Base-by-base conservation (phyloP, 2,329 filamentous ascomycete species). In the Xylaria sp. region DNA sequence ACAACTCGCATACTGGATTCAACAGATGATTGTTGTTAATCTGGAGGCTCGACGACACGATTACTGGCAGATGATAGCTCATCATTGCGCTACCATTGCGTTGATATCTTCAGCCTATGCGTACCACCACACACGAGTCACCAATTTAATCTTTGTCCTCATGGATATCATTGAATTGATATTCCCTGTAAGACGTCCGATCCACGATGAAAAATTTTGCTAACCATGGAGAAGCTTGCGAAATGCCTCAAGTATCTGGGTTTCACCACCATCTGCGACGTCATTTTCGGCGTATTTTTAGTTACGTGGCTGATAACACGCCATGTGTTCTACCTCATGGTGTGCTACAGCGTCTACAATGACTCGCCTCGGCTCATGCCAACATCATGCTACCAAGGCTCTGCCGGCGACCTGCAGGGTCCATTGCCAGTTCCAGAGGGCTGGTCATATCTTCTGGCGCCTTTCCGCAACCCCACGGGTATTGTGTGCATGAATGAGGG, bases 151-250 rank as follows among this genome's bases (percentile, higher is more conserved):
- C 63, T 83, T 98, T 62, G 91, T 93, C 60, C 85, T 97, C 71
- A 97, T 98, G 93, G 95, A 98, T 76, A 85, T 96, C 59, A 93
- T 96, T 61, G 95, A 98, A 77, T 86, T 97, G 56, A 85, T 97
- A 63, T 86, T 98, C 61, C 91, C 94, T 50, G 93, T 97, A 84
- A 78, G 90, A 76, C 4, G 46, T 56, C 46, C n/a, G 15, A 13
- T 23, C 8, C 50, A 13, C 58, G 3, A n/a, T 39, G 32, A 34
- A 10, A 36, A n/a, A 46, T 23, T 7, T 5, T 18, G 48, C 70
- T 72, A 56, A 68, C 53, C 23, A 23, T 28, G 65, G 45, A 46
- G 53, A 69, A 97, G 93, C 82, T 89, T 36, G 95, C 95, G 73
- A 98, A 98, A 82, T 92, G 94, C 75, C 87, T 97, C 72, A 97